A percentile compares a stretch with the other conserved stretches of the same genome.
Evolutionary conservation across 1,139 yeast genomes (phyloP).

Genomic region (Magnusiomyces suaveolens): DNA sequence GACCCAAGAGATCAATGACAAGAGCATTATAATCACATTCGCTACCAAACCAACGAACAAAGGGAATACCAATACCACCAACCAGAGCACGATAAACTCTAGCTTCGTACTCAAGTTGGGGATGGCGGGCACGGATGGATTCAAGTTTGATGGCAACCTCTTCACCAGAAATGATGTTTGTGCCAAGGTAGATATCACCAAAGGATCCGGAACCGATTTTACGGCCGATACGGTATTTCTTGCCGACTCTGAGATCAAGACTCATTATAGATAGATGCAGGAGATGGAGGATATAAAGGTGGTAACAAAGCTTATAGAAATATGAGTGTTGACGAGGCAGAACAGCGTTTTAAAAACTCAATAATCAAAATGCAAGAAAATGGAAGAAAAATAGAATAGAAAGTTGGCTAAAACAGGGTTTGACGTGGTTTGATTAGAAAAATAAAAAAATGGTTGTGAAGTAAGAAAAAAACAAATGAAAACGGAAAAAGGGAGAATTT

Average conservation of each 20-base stretch:
- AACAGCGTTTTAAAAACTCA: too few species aligned
- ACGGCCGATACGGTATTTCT: conserved; percentile 89
- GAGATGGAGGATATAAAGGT: too few species aligned
- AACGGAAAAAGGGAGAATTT: background rate
- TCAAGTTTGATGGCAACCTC: conserved; percentile 96
- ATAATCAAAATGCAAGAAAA: too few species aligned
- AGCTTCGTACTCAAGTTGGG: conserved; percentile 94
- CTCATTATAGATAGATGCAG: background rate
- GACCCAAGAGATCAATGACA: conserved; percentile 93
- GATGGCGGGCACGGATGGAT: conserved; percentile 83
- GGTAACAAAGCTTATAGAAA: too few species aligned
- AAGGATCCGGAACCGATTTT: conserved; percentile 96
- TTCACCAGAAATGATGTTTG: conserved; percentile 90
- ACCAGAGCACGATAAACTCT: conserved; percentile 87
- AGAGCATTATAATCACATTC: conserved; percentile 95
- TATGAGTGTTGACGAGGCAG: too few species aligned
- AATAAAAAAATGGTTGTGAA: background rate
- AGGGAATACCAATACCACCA: conserved; percentile 97
- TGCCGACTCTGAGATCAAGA: conserved; percentile 77
- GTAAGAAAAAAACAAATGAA: too few species aligned
- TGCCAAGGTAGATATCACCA: conserved; percentile 85
- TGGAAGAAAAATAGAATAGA: too few species aligned
- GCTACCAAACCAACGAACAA: conserved; percentile 94
- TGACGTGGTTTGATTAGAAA: too few species aligned
- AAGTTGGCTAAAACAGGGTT: too few species aligned